phyloP scores from a whole-genome alignment of 345 rosid genomes.

The Eutrema heterophyllum region DNA sequence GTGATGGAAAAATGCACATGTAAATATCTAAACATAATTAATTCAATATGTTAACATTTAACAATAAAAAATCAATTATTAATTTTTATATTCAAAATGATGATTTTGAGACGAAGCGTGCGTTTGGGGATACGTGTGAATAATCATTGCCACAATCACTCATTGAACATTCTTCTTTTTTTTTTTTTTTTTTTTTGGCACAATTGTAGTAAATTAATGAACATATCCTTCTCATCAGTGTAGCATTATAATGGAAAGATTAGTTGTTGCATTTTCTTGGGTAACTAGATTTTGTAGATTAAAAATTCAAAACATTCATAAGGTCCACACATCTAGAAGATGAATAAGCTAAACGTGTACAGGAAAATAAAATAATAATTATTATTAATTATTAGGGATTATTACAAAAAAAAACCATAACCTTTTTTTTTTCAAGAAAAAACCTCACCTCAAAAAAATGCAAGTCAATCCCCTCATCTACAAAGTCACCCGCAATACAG shows the following conservation, averaged over 20 bases:
- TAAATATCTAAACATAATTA: background rate
- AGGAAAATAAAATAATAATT: background rate
- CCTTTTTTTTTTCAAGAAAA: too few relatives aligned
- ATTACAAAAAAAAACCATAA: too few relatives aligned
- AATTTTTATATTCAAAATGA: constrained; percentile 14
- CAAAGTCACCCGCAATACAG: too few relatives aligned
- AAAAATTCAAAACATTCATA: background rate
- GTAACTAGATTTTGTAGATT: background rate
- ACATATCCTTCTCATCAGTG: background rate
- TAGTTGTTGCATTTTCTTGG: background rate
- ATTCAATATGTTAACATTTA: background rate
- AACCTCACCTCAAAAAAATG: too few relatives aligned
- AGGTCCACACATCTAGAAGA: background rate
- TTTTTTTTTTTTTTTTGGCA: background rate
- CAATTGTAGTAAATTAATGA: constrained; percentile 5
- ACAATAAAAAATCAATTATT: background rate
- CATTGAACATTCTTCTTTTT: constrained; percentile 11
- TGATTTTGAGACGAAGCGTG: constrained; percentile 29
- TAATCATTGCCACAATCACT: constrained; percentile 34
- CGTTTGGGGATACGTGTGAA: constrained; percentile 30
- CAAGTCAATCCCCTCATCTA: too few relatives aligned
- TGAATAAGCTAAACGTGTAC: background rate
- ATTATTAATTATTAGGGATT: background rate
- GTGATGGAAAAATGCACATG: constrained; percentile 8
- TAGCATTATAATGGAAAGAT: background rate